Base-by-base conservation (phyloP, 1,139 yeast species). In the Hyphopichia khmerensis region DNA sequence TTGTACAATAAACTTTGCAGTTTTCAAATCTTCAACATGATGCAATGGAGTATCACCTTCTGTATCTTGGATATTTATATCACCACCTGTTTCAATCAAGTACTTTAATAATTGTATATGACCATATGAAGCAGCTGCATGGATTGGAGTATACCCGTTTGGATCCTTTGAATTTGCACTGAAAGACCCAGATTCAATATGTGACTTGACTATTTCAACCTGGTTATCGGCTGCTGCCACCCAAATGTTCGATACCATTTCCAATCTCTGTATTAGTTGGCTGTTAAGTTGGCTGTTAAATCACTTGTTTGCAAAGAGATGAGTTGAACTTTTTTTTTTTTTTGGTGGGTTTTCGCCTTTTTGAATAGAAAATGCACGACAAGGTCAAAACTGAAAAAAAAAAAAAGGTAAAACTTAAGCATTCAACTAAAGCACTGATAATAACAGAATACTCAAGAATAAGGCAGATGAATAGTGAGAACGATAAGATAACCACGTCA, bases 31-130 rank as follows among this genome's bases (percentile, higher is more conserved):
- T 59, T 95, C 99, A 23, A 82, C 89, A 50, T 90, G 95, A 60
- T 93, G 98, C 48, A 93, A 71, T 0, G 99, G 98, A 0, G 98
- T 87, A 55, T 93, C 99, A 1, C 99, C 98, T 53, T 95, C 99
- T 27, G 69, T 69, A 54, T 93, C 99, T 46, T 75, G 82, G 32
- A 91, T 69, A 60, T 93, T 89, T 24, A 89, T 78, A 57, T 93
- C 82, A 4, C 97, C 99, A 2, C 88, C 87, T 21, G 72, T 60
- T 11, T 56, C 62, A 18, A 88, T 67, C 41, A 93, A 72, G 46
- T 74, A 76, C 43, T 68, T 64, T 40, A 95, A 68, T 38, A 95
- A 68, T 9, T 84, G 90, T 8, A 68, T 55, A 57, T 93, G 93
- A 5, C 95, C 95, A 60, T 93, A 93, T 1, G 97, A 86, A 3